Conservation (phyloP, 805 yeast species). For the Saccharomycopsis guyanensis region DNA sequence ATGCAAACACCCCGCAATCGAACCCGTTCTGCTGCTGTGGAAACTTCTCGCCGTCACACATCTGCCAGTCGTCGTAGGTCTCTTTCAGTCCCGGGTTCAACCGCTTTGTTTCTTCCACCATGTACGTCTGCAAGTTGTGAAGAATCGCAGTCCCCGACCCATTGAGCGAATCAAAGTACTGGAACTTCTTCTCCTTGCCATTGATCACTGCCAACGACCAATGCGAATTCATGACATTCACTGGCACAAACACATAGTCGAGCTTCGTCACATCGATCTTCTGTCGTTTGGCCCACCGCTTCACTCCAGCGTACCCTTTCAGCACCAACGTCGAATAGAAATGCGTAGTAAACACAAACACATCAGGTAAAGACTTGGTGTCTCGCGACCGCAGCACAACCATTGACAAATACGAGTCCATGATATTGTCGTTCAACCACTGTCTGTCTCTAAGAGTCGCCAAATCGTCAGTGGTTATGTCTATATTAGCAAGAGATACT, state of each 20-base stretch:
- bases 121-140: conserved; percentile 47
- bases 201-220: conserved; percentile 88
- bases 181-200: conserved; percentile 47
- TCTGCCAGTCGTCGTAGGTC: conserved; percentile 28
- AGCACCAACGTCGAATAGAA: conserved; percentile 66
- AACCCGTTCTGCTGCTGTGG: conserved; percentile 88
- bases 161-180: conserved; percentile 70
- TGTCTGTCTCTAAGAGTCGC: conserved; percentile 57
- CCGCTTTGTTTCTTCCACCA: conserved; percentile 59
- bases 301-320: conserved; percentile 76
- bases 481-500: conserved; percentile 38
- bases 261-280: conserved; percentile 57
- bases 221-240: conserved; percentile 76
- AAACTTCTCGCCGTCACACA: conserved; percentile 31
- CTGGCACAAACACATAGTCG: conserved; percentile 70
- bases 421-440: conserved; percentile 90
- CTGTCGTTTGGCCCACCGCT: conserved; percentile 76
- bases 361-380: conserved; percentile 29
- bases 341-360: conserved; percentile 80
- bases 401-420: conserved; percentile 68
- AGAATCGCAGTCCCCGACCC: conserved; percentile 34
- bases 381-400: conserved; percentile 38
- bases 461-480: conserved; percentile 58
- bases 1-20: conserved; percentile 93
- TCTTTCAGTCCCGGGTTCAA: conserved; percentile 27